A percentile compares a stretch with the other conserved stretches of the same genome.
Conservation (phyloP, 495 filamentous ascomycete genomes). For the Opeltia flavorubescens region DNA sequence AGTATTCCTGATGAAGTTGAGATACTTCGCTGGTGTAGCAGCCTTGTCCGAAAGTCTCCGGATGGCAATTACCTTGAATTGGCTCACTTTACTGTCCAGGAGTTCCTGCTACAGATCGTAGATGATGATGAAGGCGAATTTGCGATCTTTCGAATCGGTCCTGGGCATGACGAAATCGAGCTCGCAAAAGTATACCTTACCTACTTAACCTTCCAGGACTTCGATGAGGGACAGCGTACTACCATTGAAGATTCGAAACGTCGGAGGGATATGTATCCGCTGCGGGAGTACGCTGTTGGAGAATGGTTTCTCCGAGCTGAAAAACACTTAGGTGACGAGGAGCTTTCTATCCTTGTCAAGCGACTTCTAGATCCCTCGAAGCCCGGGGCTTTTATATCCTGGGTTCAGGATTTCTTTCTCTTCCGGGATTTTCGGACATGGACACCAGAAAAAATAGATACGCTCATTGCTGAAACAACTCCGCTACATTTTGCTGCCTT, state of each 20-base stretch:
- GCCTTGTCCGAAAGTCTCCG: constrained; percentile 18
- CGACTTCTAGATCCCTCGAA: constrained; percentile 7
- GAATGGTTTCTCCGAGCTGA: not conserved
- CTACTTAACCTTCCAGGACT: constrained; percentile 10
- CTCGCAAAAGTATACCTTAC: constrained; percentile 8
- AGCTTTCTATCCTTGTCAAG: not conserved
- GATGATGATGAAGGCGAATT: not conserved
- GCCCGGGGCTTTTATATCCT: constrained; percentile 3
- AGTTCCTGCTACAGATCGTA: constrained; percentile 16
- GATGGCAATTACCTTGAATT: constrained; percentile 13
- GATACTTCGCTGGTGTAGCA: constrained; percentile 19
- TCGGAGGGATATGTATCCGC: not conserved
- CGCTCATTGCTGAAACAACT: not conserved
- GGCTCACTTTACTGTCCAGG: constrained; percentile 24
- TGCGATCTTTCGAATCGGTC: constrained; percentile 5
- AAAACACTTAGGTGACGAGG: not conserved
- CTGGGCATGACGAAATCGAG: not conserved
- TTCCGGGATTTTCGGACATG: not conserved
- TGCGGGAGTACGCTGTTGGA: not conserved
- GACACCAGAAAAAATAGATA: no score
- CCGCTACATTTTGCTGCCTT: constrained; percentile 15
- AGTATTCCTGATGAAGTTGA: constrained; percentile 13
- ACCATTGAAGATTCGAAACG: not conserved
- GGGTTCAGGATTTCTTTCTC: constrained; percentile 3
- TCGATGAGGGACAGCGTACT: not conserved